A percentile compares a stretch with the other conserved stretches of the same genome.
These are phyloP conservation scores for Imleria badia DNA, from an alignment of 768 basidiomycete genomes.

Conservation along the genomic window DNA sequence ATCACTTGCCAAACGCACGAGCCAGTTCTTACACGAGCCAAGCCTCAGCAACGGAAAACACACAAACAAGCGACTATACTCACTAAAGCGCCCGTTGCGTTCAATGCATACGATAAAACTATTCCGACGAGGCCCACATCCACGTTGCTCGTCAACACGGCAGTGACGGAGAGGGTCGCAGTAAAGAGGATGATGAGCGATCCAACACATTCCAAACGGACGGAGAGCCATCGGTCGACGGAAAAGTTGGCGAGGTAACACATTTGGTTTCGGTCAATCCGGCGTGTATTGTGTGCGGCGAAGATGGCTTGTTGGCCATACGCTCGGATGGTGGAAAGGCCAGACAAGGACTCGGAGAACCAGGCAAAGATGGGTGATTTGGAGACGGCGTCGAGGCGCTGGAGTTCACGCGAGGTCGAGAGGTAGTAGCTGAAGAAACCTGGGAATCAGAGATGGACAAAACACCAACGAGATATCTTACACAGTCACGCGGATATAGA, in stretches of 20 bases:
- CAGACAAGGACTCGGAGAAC: slow-evolving; percentile 77
- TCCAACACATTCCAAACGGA: slow-evolving; percentile 83
- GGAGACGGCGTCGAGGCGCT: slow-evolving; percentile 85
- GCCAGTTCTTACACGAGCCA: slow-evolving; percentile 58
- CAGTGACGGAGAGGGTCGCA: slow-evolving; percentile 62
- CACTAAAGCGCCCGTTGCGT: slow-evolving; percentile 79
- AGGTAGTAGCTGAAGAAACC: slow-evolving; percentile 69
- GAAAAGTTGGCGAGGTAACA: slow-evolving; percentile 70
- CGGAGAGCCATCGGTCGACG: slow-evolving; percentile 82
- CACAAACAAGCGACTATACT: slow-evolving; percentile 18
- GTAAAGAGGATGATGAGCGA: slow-evolving; percentile 75
- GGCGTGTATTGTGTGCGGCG: slow-evolving; percentile 62
- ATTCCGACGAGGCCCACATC: slow-evolving; percentile 88
- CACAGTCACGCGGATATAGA: slow-evolving; percentile 82
- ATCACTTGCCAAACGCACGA: slow-evolving; percentile 80
- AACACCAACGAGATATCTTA: slow-evolving; percentile 34
- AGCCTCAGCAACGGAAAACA: not conserved
- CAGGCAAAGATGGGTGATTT: slow-evolving; percentile 90
- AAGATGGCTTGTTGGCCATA: slow-evolving; percentile 73
- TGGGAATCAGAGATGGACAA: not conserved
- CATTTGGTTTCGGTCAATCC: slow-evolving; percentile 85
- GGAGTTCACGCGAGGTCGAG: slow-evolving; percentile 81
- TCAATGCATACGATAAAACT: slow-evolving; percentile 81
- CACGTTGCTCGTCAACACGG: slow-evolving; percentile 72
- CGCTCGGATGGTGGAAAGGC: slow-evolving; percentile 81